These are phyloP conservation scores for Noccaea caerulescens DNA, from an alignment of 345 rosid genomes.

Conservation along the genomic window DNA sequence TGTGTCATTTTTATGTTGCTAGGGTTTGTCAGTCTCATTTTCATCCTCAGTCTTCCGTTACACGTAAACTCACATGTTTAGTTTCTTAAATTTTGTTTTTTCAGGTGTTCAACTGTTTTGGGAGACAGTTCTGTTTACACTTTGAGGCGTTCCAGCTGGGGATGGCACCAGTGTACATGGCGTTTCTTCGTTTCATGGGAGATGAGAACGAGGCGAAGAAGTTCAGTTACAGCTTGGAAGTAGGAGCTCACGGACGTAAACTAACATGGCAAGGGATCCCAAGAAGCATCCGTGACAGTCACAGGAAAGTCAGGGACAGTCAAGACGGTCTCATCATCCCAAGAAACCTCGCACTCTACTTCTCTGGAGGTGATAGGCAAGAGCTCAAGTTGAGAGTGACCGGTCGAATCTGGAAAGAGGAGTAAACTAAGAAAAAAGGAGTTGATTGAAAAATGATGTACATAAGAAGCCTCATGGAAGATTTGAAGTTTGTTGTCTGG, in stretches of 20 bases:
- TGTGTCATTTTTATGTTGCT: background rate
- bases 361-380: constrained; percentile 84
- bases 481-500: constrained; percentile 35
- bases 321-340: constrained; percentile 87
- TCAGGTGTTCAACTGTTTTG: constrained; percentile 88
- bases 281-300: constrained; percentile 89
- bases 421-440: constrained; percentile 41
- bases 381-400: constrained; percentile 90
- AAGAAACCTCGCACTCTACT: constrained; percentile 81
- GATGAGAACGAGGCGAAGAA: constrained; percentile 88
- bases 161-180: constrained; percentile 89
- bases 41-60: background rate
- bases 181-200: constrained; percentile 94
- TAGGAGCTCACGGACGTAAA: constrained; percentile 82
- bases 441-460: constrained; percentile 35
- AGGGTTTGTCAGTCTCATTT: constrained; percentile 2
- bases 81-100: constrained; percentile 7
- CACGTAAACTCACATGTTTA: background rate
- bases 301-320: constrained; percentile 88
- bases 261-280: constrained; percentile 89
- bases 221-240: constrained; percentile 88
- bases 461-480: constrained; percentile 40
- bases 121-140: constrained; percentile 90
- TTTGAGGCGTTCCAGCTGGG: constrained; percentile 96
- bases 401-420: constrained; percentile 93